These are phyloP conservation scores for Kwoniella botswanensis DNA, from an alignment of 768 basidiomycete species.

Conservation along the genomic window DNA sequence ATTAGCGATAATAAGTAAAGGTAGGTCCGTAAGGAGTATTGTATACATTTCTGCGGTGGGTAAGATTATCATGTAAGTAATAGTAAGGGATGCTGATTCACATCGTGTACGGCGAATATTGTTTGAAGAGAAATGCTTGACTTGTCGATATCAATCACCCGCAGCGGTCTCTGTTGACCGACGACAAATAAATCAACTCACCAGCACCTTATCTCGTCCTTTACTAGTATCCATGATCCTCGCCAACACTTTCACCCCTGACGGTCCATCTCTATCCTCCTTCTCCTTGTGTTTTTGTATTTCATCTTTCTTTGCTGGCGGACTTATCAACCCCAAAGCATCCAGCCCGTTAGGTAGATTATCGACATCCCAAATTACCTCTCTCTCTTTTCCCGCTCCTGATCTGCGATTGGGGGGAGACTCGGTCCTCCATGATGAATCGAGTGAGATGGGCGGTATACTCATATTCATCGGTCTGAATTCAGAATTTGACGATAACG, in stretches of 20 bases:
- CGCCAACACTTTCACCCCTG: constrained; percentile 66
- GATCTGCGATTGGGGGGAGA: neutral
- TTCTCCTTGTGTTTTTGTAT: neutral
- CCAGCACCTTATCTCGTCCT: constrained; percentile 54
- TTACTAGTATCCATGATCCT: constrained; percentile 64
- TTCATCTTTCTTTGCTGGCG: neutral
- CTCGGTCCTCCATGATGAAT: constrained; percentile 2
- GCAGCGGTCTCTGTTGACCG: too few species aligned
- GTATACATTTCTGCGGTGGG: constrained; percentile 46
- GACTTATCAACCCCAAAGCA: neutral
- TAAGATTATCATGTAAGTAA: too few species aligned
- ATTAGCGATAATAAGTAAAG: constrained; percentile 49
- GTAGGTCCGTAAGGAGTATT: constrained; percentile 52
- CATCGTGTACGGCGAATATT: neutral
- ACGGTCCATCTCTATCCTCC: constrained; percentile 4
- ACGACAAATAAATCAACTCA: constrained; percentile 26
- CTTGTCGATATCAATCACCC: neutral
- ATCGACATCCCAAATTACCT: constrained; percentile 20
- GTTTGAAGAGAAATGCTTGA: neutral
- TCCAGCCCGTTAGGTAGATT: neutral
- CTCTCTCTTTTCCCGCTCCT: constrained; percentile 3
- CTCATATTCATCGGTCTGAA: neutral
- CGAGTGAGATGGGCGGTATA: neutral
- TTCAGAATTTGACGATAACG: neutral
- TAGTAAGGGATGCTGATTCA: too few species aligned